These are phyloP conservation scores for Alternaria brassicicola DNA, from an alignment of 2,329 filamentous ascomycete species.

Conservation along the genomic window DNA sequence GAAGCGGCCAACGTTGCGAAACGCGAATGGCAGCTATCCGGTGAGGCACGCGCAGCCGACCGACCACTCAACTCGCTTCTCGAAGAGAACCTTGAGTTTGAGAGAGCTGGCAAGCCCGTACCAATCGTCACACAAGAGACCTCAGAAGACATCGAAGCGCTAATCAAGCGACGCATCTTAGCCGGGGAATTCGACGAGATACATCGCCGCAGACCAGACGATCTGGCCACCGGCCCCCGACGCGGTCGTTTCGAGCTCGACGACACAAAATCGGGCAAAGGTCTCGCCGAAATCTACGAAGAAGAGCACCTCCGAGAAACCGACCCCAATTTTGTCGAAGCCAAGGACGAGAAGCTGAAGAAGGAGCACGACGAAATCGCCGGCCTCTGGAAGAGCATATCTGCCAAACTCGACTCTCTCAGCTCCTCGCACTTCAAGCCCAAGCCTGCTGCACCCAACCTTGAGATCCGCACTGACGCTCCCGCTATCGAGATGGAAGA, in stretches of 20 bases:
- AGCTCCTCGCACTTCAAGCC: constrained; percentile 96
- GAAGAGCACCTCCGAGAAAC: constrained; percentile 81
- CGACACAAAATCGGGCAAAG: constrained; percentile 84
- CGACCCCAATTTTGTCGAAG: constrained; percentile 81
- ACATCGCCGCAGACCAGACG: constrained; percentile 77
- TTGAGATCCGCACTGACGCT: constrained; percentile 88
- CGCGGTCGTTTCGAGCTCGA: constrained; percentile 81
- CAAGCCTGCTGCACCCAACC: constrained; percentile 77
- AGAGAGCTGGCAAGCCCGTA: constrained; percentile 91
- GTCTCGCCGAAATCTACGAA: constrained; percentile 92
- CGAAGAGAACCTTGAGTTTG: constrained; percentile 94
- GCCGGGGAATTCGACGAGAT: constrained; percentile 93
- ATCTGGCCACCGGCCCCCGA: constrained; percentile 67
- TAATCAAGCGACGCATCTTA: constrained; percentile 92
- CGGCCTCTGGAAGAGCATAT: constrained; percentile 80
- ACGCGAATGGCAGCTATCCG: constrained; percentile 86
- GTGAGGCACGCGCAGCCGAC: constrained; percentile 82
- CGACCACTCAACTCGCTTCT: constrained; percentile 90
- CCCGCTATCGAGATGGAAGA: constrained; percentile 96
- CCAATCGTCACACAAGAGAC: constrained; percentile 92
- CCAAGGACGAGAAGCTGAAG: constrained; percentile 79
- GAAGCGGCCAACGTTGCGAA: constrained; percentile 90
- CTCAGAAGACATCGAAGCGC: constrained; percentile 86
- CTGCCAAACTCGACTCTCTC: constrained; percentile 81
- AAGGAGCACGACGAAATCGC: constrained; percentile 85